Evolutionary conservation across 371 early-diverging fungal genomes (phyloP), one percentile per base, ranked within the genome.

Genomic region (Circinella minor): DNA sequence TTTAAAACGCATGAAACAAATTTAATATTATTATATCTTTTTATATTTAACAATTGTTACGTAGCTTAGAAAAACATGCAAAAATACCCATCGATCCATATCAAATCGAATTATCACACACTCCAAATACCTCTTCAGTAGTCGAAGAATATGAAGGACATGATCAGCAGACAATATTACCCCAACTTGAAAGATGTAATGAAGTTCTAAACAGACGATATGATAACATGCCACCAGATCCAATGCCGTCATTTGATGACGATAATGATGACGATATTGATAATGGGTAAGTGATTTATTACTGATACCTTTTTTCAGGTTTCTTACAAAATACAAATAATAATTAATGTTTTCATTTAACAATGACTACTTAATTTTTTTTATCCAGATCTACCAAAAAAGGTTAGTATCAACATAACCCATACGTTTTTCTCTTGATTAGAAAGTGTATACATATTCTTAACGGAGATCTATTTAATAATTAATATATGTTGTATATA

Each of bases 11-110:
- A 4, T 6, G 4, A 4, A 39, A 39, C 6, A 6, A 6, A 39
- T 43, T 9, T 43, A 11, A 43, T 43, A 1, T 11, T 51, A 1
- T 13, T 51, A 51, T 51, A 51, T n/a, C 4, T 8, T 49, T 5
- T 5, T 51, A 5, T 14, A 2, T n/a, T 13, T 5, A 51, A 51
- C 5, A 6, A 17, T 51, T 51, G 14, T 51, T 51, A 8, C 39
- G 57, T 43, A 78, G 79, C 39, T 63, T 63, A 36, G 72, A 71
- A 47, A 61, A 61, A 18, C 72, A 69, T 3, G 60, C 66, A 20
- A 18, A 63, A 10, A 36, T 76, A 5, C 63, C 79, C 14, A 55
- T 72, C 13, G 65, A 74, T 1, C 18, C 60, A 4, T 72, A 76
- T 71, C 17, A 20, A 18, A 70, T 78, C 15, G 1, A 66, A 68